Conservation (phyloP, 257 asterid genomes). For the Rauvolfia tetraphylla region DNA sequence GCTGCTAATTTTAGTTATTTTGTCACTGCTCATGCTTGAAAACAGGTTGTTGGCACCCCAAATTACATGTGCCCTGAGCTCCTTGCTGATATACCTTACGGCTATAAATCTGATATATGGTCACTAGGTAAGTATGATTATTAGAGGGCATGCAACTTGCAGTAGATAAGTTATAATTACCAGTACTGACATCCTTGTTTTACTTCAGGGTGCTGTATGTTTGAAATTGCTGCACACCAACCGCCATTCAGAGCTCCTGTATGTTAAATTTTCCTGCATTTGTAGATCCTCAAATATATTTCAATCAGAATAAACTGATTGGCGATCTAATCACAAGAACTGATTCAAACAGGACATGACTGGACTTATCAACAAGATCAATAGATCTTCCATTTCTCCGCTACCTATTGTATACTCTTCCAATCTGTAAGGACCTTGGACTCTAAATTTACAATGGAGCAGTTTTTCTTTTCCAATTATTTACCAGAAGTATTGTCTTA, state of each 20-base stretch:
- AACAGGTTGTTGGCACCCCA: conserved; percentile 80
- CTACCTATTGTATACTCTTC: conserved; percentile 88
- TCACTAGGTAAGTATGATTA: conserved; percentile 58
- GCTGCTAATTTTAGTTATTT: background rate
- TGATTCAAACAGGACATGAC: conserved; percentile 68
- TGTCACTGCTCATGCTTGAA: conserved; percentile 13
- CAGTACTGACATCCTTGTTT: background rate
- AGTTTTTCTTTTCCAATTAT: background rate
- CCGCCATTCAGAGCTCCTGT: conserved; percentile 89
- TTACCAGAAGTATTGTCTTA: background rate
- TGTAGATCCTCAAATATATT: background rate
- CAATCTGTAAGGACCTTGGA: conserved; percentile 55
- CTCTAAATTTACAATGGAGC: background rate
- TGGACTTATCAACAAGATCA: conserved; percentile 90
- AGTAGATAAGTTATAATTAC: background rate
- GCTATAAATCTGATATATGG: conserved; percentile 97
- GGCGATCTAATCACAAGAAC: conserved; percentile 18
- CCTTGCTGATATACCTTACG: conserved; percentile 75
- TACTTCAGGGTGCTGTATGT: conserved; percentile 81
- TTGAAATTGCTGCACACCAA: conserved; percentile 94
- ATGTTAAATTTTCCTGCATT: conserved; percentile 25
- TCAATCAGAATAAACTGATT: background rate
- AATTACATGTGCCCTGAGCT: conserved; percentile 98
- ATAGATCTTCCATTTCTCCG: conserved; percentile 78
- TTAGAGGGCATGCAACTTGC: conserved; percentile 1